A percentile compares a stretch with the other conserved stretches of the same genome.
Evolutionary conservation across 2,329 filamentous ascomycete species (phyloP).

Genomic region (Botrytis fragariae): DNA sequence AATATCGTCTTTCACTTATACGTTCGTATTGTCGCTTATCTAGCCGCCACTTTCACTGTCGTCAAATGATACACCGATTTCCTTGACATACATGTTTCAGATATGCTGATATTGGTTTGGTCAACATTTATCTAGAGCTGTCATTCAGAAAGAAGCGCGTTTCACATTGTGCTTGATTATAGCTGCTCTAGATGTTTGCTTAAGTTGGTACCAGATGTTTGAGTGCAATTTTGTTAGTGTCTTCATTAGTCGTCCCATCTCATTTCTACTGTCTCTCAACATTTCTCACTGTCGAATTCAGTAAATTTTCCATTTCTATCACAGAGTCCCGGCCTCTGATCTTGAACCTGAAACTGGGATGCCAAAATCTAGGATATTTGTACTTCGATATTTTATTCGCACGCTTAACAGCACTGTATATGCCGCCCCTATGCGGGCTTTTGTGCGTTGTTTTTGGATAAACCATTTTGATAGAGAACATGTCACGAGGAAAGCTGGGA

Average conservation of each 20-base stretch:
- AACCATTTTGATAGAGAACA: too few relatives aligned
- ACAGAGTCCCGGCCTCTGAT: neutral
- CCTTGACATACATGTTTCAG: neutral
- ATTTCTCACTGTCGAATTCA: neutral
- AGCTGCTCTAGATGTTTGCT: too few relatives aligned
- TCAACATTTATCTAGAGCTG: neutral
- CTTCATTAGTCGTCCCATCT: neutral
- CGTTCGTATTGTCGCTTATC: neutral
- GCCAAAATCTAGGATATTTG: neutral
- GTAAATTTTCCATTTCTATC: neutral
- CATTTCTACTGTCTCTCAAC: neutral
- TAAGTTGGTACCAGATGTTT: neutral
- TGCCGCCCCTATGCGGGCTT: too few relatives aligned
- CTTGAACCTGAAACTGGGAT: neutral
- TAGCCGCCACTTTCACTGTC: fast-evolving
- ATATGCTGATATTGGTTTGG: neutral
- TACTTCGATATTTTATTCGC: neutral
- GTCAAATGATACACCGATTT: neutral
- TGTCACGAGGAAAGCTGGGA: neutral
- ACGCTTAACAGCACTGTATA: neutral
- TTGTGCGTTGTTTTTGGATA: neutral
- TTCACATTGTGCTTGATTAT: too few relatives aligned
- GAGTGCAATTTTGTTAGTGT: neutral
- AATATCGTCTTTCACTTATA: too few relatives aligned
- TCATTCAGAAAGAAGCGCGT: neutral